A percentile compares a stretch with the other conserved stretches of the same genome.
phyloP scores from a whole-genome alignment of 2,329 filamentous ascomycete species.

The Botryotinia narcissicola region DNA sequence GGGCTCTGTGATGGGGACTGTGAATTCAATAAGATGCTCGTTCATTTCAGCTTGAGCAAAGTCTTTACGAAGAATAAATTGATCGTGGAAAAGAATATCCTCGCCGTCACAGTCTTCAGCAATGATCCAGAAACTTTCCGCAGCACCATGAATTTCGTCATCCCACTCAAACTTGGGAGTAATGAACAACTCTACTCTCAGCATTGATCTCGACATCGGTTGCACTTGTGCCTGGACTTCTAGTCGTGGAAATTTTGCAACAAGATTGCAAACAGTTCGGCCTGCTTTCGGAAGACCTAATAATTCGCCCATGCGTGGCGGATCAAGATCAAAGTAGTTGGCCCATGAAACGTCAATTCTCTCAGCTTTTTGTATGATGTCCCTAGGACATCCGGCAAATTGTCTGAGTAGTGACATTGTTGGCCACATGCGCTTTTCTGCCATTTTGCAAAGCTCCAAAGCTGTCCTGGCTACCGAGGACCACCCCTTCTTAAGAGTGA shows the following conservation, averaged over 20 bases:
- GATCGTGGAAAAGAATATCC: conserved; percentile 91
- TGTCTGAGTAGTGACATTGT: conserved; percentile 96
- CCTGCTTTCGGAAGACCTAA: conserved; percentile 88
- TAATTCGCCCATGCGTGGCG: conserved; percentile 92
- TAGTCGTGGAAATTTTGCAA: conserved; percentile 89
- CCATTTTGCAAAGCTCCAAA: conserved; percentile 96
- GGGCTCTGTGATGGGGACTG: conserved; percentile 91
- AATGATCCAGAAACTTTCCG: conserved; percentile 95
- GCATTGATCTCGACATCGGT: conserved; percentile 89
- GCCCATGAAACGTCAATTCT: conserved; percentile 91
- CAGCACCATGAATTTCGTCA: conserved; percentile 77
- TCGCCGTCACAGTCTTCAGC: conserved; percentile 98
- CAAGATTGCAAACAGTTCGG: conserved; percentile 76
- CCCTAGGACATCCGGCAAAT: conserved; percentile 76
- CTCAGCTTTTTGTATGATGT: conserved; percentile 89
- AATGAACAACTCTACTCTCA: conserved; percentile 85
- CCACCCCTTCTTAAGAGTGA: conserved; percentile 96
- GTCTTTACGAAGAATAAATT: conserved; percentile 86
- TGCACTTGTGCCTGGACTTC: conserved; percentile 93
- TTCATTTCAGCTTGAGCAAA: conserved; percentile 83
- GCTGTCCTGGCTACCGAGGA: conserved; percentile 88
- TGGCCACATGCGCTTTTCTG: conserved; percentile 99
- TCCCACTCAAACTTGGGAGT: conserved; percentile 97
- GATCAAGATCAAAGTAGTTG: conserved; percentile 94
- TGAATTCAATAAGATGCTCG: conserved; percentile 94